These are phyloP conservation scores for Leccinum obscurum DNA, from an alignment of 768 basidiomycete genomes.

Conservation along the genomic window DNA sequence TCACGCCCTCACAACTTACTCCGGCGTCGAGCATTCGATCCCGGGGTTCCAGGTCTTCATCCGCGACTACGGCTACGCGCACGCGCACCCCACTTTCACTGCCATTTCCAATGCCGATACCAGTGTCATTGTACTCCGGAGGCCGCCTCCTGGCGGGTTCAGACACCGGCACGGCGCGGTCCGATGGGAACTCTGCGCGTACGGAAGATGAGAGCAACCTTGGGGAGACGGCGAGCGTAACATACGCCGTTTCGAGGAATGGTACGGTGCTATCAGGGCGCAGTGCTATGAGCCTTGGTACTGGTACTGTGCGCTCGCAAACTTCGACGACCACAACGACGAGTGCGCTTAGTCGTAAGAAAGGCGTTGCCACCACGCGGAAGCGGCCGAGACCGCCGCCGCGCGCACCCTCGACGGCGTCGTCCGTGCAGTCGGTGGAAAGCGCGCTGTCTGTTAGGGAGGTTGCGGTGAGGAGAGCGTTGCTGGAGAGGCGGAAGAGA, in stretches of 20 bases:
- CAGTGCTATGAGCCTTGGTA: neutral
- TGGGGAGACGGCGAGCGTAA: neutral
- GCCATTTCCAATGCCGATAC: neutral
- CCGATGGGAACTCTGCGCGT: neutral
- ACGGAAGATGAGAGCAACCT: neutral
- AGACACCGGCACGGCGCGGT: neutral
- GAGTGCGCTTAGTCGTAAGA: conserved; percentile 24
- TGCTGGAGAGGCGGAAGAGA: conserved; percentile 29
- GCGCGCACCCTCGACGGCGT: conserved; percentile 29
- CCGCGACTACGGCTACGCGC: conserved; percentile 3
- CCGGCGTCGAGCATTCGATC: conserved; percentile 7
- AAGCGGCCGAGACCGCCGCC: conserved; percentile 21
- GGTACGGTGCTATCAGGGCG: conserved; percentile 10
- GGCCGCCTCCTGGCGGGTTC: neutral
- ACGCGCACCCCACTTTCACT: neutral
- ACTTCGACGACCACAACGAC: conserved; percentile 12
- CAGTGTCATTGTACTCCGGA: neutral
- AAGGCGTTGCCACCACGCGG: conserved; percentile 16
- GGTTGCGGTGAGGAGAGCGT: conserved; percentile 23
- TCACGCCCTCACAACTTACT: conserved; percentile 7
- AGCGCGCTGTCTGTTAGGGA: conserved; percentile 25
- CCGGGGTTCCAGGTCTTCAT: conserved; percentile 2
- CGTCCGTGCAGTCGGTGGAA: conserved; percentile 27
- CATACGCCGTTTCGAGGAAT: conserved; percentile 13
- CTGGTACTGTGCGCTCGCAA: neutral